Evolutionary conservation across 106 monocot genomes (phyloP), one percentile per base, ranked within the genome.

Genomic region (Platanthera guangdongensis): DNA sequence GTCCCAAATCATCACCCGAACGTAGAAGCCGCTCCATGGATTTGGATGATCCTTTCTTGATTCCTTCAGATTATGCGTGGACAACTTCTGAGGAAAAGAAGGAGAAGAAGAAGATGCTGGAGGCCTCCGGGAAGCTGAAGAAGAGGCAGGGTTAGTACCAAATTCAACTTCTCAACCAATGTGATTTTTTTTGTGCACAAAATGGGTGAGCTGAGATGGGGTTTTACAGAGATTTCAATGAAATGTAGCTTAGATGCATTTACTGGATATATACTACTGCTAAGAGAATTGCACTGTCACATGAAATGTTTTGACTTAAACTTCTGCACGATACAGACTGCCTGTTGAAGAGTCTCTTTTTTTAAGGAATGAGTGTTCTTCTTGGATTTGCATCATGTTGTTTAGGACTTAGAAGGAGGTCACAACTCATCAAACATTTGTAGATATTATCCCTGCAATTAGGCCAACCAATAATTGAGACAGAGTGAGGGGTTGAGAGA

Each of bases 71-170:
- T 69, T 93, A 93, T 50, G 77, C 73, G 7, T 93, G 93, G 93
- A 88, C 83, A 11, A 90, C 90, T 3, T 82, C 86, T 4, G 93
- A 90, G 57, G 93, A 78, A 10, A 90, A 86, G 81, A 90, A 86
- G 59, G 84, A 86, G 82, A 90, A 86, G 57, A 86, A 88, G 82
- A 86, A 86, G 77, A 73, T 83, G 47, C 84, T 84, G 71, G 87
- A 90, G 70, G 89, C 59, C 72, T 86, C 83, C 75, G 82, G 70
- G 25, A 90, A 81, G 53, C 76, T 73, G 3, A 92, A 82, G 79
- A 93, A 89, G 77, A 81, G 52, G 21, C 81, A 63, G 71, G 52
- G 53, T 60, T 83, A 80, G 71, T 76, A 30, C 21, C 72, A 78
- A 45, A 84, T 53, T 79, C 76, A 77, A 67, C 11, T 47, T 13